A percentile compares a stretch with the other conserved stretches of the same genome.
Conservation (phyloP, 257 asterid species). For the Solanum appendiculatum region DNA sequence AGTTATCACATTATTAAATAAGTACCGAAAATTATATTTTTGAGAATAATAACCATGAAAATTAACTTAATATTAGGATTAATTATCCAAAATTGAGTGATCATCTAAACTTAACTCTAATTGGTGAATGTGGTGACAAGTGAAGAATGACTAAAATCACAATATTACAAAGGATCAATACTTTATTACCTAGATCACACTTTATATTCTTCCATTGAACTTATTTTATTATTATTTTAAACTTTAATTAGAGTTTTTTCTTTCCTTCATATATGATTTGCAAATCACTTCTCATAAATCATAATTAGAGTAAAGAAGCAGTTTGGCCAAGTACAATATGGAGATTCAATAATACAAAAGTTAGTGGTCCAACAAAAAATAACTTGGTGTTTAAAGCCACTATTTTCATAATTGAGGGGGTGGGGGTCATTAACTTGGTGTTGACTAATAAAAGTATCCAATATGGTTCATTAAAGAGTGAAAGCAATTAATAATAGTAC, state of each 20-base stretch:
- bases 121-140: not conserved
- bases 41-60: not conserved
- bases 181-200: not conserved
- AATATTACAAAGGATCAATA: not conserved
- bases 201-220: not conserved
- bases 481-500: not conserved
- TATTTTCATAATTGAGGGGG: not conserved
- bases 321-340: not conserved
- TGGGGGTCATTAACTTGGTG: not conserved
- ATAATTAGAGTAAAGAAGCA: not conserved
- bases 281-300: not conserved
- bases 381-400: not conserved
- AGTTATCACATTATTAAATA: not conserved
- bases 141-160: not conserved
- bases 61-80: not conserved
- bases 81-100: not conserved
- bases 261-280: not conserved
- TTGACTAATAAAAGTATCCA: not conserved
- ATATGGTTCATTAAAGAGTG: not conserved
- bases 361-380: not conserved
- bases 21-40: not conserved
- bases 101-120: not conserved
- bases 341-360: not conserved
- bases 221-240: not conserved
- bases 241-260: not conserved